These are phyloP conservation scores for Botryosphaeria dothidea DNA, from an alignment of 2,329 filamentous ascomycete genomes.

Conservation along the genomic window DNA sequence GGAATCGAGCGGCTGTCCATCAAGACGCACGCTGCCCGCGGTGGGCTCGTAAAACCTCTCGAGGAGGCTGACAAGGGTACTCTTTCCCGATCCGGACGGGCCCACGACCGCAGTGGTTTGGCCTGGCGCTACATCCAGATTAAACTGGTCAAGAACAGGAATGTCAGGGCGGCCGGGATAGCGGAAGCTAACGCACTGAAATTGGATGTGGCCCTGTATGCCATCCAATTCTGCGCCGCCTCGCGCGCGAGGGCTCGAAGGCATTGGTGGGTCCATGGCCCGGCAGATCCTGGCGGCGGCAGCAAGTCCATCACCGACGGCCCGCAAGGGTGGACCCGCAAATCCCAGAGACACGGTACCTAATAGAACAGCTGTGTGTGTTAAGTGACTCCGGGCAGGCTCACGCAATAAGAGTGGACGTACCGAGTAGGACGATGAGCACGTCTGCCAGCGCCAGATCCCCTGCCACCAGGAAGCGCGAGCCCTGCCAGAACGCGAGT, in stretches of 20 bases:
- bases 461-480: conserved; percentile 2
- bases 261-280: conserved; percentile 59
- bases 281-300: conserved; percentile 90
- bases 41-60: conserved; percentile 95
- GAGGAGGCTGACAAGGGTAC: conserved; percentile 87
- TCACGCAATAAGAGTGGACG: conserved; percentile 46
- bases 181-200: conserved; percentile 84
- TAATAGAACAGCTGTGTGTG: not conserved
- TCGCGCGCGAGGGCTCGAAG: not conserved
- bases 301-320: conserved; percentile 79
- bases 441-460: conserved; percentile 78
- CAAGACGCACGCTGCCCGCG: conserved; percentile 73
- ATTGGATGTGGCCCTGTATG: conserved; percentile 56
- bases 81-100: conserved; percentile 92
- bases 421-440: conserved; percentile 61
- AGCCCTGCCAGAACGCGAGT: conserved; percentile 16
- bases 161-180: conserved; percentile 94
- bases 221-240: not conserved
- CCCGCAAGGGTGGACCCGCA: conserved; percentile 69
- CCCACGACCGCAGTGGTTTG: conserved; percentile 93
- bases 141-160: conserved; percentile 81
- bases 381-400: not conserved
- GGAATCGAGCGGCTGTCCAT: conserved; percentile 77
- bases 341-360: conserved; percentile 26
- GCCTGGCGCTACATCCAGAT: conserved; percentile 76